Evolutionary conservation across 2,329 filamentous ascomycete species (phyloP), one percentile per base, ranked within the genome.

Genomic region (Chrysoporthe austroafricana): DNA sequence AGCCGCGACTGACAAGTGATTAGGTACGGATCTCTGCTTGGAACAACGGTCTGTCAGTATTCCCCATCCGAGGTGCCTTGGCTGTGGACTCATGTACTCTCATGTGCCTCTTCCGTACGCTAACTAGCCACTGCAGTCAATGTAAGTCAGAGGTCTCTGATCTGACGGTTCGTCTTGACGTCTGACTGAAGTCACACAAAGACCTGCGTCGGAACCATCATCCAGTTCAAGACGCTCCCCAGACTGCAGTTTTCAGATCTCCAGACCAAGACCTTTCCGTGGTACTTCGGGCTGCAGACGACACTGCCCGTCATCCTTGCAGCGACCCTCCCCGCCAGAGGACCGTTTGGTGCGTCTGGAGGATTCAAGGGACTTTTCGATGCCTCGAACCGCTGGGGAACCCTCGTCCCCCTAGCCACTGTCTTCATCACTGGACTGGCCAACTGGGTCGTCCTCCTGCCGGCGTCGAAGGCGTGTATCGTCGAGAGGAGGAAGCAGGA

Each of bases 261-360:
- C 43, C 95, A 97, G 79, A 85, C 88, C 72, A 88, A 88, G 71
- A 87, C 94, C 64, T 97, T 97, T 81, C 93, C 93, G 44, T 85
- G 93, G 74, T 99, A 97, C 84, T 98, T 98, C 78, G 84, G 87
- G 58, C 82, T 98, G 67, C 95, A 98, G 81, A 90, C 93, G 4
- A 84, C 85, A 6, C 82, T 95, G 0, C 93, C 96, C 0, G 78
- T 90, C 18, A 75, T 92, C 32, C 82, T 97, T 21, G 90, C 91
- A 26, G 76, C 96, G 66, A 97, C 95, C 4, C 95, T 93, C 76
- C 94, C 94, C 6, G 89, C 87, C n/a, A 76, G 72, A 60, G 75
- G 76, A 61, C 72, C 84, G 67, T 80, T 82, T 63, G 79, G 87
- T 69, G 67, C 85, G 43, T 71, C 82, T 66, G 79, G 79, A 59